Conservation (phyloP, 2,329 filamentous ascomycete species). For the Colletotrichum sp. region DNA sequence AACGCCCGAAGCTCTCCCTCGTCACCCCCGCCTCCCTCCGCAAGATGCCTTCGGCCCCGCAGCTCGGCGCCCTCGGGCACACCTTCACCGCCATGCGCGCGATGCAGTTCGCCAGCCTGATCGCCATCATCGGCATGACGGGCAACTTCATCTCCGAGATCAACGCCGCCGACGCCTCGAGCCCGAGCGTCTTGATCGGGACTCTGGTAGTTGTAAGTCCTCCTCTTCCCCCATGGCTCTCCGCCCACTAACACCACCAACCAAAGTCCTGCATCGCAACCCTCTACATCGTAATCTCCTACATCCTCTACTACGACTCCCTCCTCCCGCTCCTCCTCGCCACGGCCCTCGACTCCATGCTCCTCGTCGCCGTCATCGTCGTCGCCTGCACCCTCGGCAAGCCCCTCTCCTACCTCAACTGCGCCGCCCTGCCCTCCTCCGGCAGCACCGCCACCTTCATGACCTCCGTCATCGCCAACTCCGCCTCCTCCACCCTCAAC, state of each 20-base stretch:
- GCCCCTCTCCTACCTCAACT: constrained; percentile 80
- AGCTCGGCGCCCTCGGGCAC: constrained; percentile 75
- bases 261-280: constrained; percentile 77
- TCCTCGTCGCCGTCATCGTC: constrained; percentile 80
- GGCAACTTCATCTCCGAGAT: constrained; percentile 85
- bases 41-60: constrained; percentile 53
- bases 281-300: constrained; percentile 80
- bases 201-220: constrained; percentile 77
- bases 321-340: constrained; percentile 77
- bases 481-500: constrained; percentile 35
- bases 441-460: constrained; percentile 50
- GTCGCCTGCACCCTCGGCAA: constrained; percentile 79
- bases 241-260: constrained; percentile 17
- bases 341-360: constrained; percentile 67
- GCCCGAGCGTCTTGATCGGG: constrained; percentile 76
- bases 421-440: constrained; percentile 55
- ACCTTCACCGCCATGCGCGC: constrained; percentile 78
- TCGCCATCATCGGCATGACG: constrained; percentile 79
- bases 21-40: constrained; percentile 35
- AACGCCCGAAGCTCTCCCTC: constrained; percentile 47
- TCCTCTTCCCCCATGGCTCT: too few species aligned
- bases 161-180: constrained; percentile 66
- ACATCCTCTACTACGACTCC: constrained; percentile 81
- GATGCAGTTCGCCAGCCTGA: constrained; percentile 73
- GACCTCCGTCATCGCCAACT: constrained; percentile 46